A percentile compares a stretch with the other conserved stretches of the same genome.
These are phyloP conservation scores for Porpolomopsis calyptriformis DNA, from an alignment of 768 basidiomycete species.

Conservation along the genomic window DNA sequence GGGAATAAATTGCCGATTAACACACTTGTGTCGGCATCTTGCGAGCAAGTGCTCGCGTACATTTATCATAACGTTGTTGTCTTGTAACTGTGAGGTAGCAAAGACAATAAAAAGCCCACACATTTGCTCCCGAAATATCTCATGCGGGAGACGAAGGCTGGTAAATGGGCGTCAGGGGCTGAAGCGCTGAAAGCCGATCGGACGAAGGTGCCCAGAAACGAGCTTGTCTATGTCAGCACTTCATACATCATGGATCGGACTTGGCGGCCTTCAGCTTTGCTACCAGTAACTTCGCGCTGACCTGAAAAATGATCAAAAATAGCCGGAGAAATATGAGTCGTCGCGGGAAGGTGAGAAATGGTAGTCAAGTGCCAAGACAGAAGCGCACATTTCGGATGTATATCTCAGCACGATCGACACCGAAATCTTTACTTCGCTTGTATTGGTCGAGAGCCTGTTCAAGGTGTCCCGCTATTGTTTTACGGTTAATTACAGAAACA, in stretches of 20 bases:
- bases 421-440: constrained; percentile 64
- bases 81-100: neutral
- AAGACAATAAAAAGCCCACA: neutral
- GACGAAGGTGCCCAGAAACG: too few relatives aligned
- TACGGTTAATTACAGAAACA: constrained; percentile 19
- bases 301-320: constrained; percentile 36
- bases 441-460: constrained; percentile 77
- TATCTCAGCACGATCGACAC: constrained; percentile 71
- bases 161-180: neutral
- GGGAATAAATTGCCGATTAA: too few relatives aligned
- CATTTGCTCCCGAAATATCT: neutral
- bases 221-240: too few relatives aligned
- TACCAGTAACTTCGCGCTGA: constrained; percentile 71
- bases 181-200: neutral
- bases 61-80: neutral
- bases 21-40: too few relatives aligned
- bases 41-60: too few relatives aligned
- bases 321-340: constrained; percentile 7
- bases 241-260: neutral
- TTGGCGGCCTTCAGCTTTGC: constrained; percentile 34
- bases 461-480: constrained; percentile 54
- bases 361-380: neutral
- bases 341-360: neutral
- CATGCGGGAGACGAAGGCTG: neutral
- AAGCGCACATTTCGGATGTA: constrained; percentile 70